phyloP scores from a whole-genome alignment of 2,329 filamentous ascomycete genomes.

The Colletotrichum tabaci region DNA sequence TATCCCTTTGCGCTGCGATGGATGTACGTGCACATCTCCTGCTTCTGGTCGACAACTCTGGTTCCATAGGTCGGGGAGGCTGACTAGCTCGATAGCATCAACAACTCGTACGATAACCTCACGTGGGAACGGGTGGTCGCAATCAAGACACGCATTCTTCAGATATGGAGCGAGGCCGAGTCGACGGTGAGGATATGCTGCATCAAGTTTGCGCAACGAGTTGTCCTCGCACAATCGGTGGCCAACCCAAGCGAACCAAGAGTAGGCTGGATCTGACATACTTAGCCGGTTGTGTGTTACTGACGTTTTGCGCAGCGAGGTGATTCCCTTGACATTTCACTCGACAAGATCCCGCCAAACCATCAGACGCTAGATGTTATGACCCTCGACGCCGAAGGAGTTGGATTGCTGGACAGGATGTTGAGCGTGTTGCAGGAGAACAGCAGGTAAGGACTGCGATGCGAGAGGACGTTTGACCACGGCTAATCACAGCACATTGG shows the following conservation, averaged over 20 bases:
- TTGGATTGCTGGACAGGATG: constrained; percentile 90
- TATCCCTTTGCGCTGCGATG: constrained; percentile 93
- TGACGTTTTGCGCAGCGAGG: constrained; percentile 56
- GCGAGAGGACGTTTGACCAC: constrained; percentile 7
- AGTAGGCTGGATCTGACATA: constrained; percentile 66
- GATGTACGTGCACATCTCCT: constrained; percentile 79
- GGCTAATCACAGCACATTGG: constrained; percentile 29
- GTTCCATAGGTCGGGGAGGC: constrained; percentile 40
- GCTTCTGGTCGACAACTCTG: neutral
- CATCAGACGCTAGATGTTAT: constrained; percentile 85
- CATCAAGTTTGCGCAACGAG: constrained; percentile 96
- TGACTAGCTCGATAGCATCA: constrained; percentile 74
- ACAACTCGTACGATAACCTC: constrained; percentile 84
- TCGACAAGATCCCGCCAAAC: constrained; percentile 86
- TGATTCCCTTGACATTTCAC: constrained; percentile 79
- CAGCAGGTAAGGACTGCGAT: constrained; percentile 73
- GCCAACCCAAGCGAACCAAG: constrained; percentile 85
- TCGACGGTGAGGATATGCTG: constrained; percentile 90
- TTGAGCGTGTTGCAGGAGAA: constrained; percentile 89
- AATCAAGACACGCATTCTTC: constrained; percentile 91
- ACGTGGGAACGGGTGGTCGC: constrained; percentile 90
- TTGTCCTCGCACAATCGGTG: constrained; percentile 93
- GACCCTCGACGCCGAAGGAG: constrained; percentile 92
- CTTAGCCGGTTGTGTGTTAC: constrained; percentile 26
- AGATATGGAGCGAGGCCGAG: constrained; percentile 86